Base-by-base conservation (phyloP, 352 stramenopile genomes). In the Phytophthora cryptogea region DNA sequence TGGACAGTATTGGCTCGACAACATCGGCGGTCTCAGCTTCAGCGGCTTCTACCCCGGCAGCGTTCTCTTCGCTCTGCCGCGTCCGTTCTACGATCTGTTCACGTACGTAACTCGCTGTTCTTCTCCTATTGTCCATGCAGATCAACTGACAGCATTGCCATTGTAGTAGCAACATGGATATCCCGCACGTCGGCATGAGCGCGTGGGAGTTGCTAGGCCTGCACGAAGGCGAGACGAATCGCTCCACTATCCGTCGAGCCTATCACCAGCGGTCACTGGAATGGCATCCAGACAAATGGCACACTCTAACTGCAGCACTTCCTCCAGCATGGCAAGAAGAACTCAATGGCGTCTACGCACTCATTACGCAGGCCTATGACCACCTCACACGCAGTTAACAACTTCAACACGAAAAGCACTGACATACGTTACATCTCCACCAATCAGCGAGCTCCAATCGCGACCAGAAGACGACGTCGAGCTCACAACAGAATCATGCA, bases 211-310 rank as follows among this genome's bases (percentile, higher is more conserved):
- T 76, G 16, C 68, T 89, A 1, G 75, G 72, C 2, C 50, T 91
- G 35, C 49, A 55, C 8, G 65, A 78, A 39, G 69, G 65, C 36
- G 65, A 69, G 36, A 72, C 71, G 16, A 83, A 70, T 11, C 80
- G 68, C 17, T 59, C 63, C 32, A 64, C 57, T 13, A 83, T 91
- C 59, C 76, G 79, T 10, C 69, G 63, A 7, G 79, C 76, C 32
- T 89, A 89, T 47, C 82, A 89, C 46, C 66, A 58, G n/a, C 70
- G 67, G 3, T 83, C 77, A 28, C 66, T 91, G 45, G 71, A 87
- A 56, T 91, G 80, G 78, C 79, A 91, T 62, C 79, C 82, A 8
- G 82, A 91, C 66, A 88, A 86, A 61, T 88, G 82, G 78, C 51
- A 62, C 41, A 20, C 74, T 23, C 51, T 67, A 30, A 36, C 43